Evolutionary conservation across 2,329 filamentous ascomycete genomes (phyloP).

Genomic region (Curvularia sp.): DNA sequence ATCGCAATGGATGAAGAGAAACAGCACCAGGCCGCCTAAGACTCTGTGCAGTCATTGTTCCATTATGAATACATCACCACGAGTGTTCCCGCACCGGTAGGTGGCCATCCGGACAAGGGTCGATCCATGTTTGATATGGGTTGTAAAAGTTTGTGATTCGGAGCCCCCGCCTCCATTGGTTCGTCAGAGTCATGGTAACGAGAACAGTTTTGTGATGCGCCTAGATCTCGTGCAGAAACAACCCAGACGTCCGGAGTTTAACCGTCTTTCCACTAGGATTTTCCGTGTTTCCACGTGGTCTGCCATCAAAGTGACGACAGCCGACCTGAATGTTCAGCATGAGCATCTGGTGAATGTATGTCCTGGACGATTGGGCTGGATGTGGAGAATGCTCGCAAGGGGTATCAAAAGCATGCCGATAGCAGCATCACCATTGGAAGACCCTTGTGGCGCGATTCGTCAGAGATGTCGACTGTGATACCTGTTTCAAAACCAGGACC

Average conservation of each 20-base stretch:
- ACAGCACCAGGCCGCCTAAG: background rate
- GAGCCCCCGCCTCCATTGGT: conserved; percentile 20
- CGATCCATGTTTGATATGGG: conserved; percentile 20
- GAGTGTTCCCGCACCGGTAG: conserved; percentile 17
- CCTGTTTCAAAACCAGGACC: background rate
- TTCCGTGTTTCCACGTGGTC: conserved; percentile 20
- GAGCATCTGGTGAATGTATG: background rate
- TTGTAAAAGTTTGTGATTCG: conserved; percentile 24
- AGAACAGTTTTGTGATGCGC: conserved; percentile 10
- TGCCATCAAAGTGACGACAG: background rate
- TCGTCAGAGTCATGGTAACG: conserved; percentile 11
- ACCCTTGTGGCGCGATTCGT: background rate
- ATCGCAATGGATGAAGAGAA: background rate
- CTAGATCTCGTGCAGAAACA: conserved; percentile 23
- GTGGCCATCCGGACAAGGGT: conserved; percentile 15
- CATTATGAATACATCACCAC: conserved; percentile 22
- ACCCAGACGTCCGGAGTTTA: conserved; percentile 35
- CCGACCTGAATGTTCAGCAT: background rate
- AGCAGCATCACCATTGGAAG: background rate
- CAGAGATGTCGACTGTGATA: background rate
- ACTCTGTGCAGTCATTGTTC: conserved; percentile 12
- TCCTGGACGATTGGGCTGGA: no score
- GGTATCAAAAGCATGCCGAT: background rate
- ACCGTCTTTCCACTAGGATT: conserved; percentile 10
- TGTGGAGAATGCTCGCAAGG: background rate